Conservation (phyloP, 768 basidiomycete species). For the Gyrodon lividus region DNA sequence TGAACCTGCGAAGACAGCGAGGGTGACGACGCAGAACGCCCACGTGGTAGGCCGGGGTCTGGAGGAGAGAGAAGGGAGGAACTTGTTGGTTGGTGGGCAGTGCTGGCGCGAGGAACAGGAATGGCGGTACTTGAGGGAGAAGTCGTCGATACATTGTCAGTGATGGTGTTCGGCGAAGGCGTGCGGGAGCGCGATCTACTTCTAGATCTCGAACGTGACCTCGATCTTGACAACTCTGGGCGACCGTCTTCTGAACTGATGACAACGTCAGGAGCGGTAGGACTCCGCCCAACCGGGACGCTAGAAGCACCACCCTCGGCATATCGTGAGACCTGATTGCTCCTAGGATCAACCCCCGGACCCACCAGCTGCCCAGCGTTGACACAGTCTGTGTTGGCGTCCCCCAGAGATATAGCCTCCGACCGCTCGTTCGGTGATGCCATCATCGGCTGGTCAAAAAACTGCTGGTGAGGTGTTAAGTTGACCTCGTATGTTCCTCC, state of each 20-base stretch:
- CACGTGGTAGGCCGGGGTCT: constrained; percentile 17
- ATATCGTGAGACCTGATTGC: constrained; percentile 10
- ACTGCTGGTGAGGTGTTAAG: constrained; percentile 11
- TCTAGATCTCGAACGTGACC: constrained; percentile 30
- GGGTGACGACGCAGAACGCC: constrained; percentile 35
- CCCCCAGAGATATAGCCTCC: constrained; percentile 4
- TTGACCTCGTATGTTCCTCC: constrained; percentile 19
- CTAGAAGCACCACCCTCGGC: constrained; percentile 22
- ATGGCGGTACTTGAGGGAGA: constrained; percentile 9
- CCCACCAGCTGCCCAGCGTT: constrained; percentile 20
- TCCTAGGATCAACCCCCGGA: constrained; percentile 17
- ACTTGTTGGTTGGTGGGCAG: constrained; percentile 16
- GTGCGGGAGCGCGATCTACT: constrained; percentile 45
- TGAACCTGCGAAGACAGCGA: constrained; percentile 33
- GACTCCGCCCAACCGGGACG: constrained; percentile 7
- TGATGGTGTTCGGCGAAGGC: constrained; percentile 39
- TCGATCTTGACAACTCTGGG: constrained; percentile 33
- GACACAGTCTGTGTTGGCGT: constrained; percentile 5
- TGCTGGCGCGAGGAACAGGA: constrained; percentile 11
- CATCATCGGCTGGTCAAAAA: constrained; percentile 11
- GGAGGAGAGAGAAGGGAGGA: constrained; percentile 28
- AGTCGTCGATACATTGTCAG: constrained; percentile 10
- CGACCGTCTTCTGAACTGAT: constrained; percentile 36
- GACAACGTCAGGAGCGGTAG: constrained; percentile 31
- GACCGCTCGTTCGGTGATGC: constrained; percentile 5